Evolutionary conservation across 2,329 filamentous ascomycete genomes (phyloP), one percentile per base, ranked within the genome.

Genomic region (Ustulina deusta): DNA sequence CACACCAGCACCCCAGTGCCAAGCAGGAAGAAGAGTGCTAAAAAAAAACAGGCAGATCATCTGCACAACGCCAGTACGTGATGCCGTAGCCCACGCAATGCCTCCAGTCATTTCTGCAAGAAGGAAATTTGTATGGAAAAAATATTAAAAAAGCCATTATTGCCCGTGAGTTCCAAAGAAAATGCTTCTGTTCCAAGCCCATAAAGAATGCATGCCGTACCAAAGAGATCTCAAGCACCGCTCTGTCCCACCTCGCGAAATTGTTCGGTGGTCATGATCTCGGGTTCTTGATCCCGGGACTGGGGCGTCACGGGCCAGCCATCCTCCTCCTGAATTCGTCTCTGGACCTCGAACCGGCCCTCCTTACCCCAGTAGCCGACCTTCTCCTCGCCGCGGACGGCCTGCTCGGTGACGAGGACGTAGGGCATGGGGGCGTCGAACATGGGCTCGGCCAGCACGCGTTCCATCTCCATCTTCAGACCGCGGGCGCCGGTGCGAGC

Each of bases 401-500:
- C 91, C 1, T 82, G 86, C 76, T 93, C 90, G 0, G 91, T 93
- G 48, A 94, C 87, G 9, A 94, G 83, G 1, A 93, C 90, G 72
- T 91, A 93, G 25, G 91, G 88, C 71, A 91, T 90, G 4, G 93
- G 93, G 0, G 91, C 90, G 74, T 94, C 91, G 76, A 93, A 95
- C 87, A 94, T 94, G 36, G 92, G 89, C 78, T 94, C 92, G 3
- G 89, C 90, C 11, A 95, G 82, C 7, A 95, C 87, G 2, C 90
- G 87, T 78, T 95, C 93, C 85, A 95, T 90, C 75, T 94, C 91
- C 78, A 93, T 93, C 74, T 93, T 90, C 17, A 96, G 81, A 0
- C 90, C 93, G 42, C 93, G 85, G 0, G 93, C 93, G 2, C 96
- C 96, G 0, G 95, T 97, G 63, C 84, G 84, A 22, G 86, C 83